A percentile compares a stretch with the other conserved stretches of the same genome.
These are phyloP conservation scores for Calamus simplicifolius DNA, from an alignment of 176 grass and related monocot species.

Conservation along the genomic window DNA sequence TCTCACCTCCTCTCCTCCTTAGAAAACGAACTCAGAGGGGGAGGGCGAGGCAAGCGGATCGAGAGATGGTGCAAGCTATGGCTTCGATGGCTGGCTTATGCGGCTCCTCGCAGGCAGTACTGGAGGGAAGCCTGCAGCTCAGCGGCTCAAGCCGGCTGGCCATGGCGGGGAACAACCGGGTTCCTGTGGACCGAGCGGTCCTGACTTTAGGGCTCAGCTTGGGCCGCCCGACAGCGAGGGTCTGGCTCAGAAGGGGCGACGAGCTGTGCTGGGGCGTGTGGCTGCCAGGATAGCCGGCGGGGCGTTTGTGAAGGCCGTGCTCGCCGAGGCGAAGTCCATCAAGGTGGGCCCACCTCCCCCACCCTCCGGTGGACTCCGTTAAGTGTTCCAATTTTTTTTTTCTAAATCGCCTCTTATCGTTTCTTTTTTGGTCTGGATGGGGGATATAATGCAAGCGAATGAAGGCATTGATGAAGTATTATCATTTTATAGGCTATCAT, in stretches of 20 bases:
- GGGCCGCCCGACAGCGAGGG: conserved; percentile 32
- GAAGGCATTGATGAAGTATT: too few species aligned
- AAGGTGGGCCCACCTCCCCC: not conserved
- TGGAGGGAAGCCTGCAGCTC: conserved; percentile 21
- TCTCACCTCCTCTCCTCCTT: too few species aligned
- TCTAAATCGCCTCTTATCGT: too few species aligned
- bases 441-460: too few species aligned
- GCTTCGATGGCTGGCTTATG: conserved; percentile 84
- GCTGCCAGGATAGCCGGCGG: conserved; percentile 46
- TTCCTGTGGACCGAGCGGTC: conserved; percentile 9
- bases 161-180: not conserved
- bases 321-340: conserved; percentile 12
- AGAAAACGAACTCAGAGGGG: too few species aligned
- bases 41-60: not conserved
- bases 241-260: conserved; percentile 34
- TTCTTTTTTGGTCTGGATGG: too few species aligned
- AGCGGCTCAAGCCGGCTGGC: conserved; percentile 8
- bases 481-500: too few species aligned
- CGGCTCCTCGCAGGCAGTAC: conserved; percentile 51
- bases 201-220: conserved; percentile 35
- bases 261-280: conserved; percentile 60
- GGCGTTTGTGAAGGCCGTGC: conserved; percentile 39
- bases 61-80: conserved; percentile 77
- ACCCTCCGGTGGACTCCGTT: conserved; percentile 87
- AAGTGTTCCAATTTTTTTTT: conserved; percentile 16